A percentile compares a stretch with the other conserved stretches of the same genome.
phyloP scores from a whole-genome alignment of 805 yeast genomes.

The Wickerhamia fluorescens region DNA sequence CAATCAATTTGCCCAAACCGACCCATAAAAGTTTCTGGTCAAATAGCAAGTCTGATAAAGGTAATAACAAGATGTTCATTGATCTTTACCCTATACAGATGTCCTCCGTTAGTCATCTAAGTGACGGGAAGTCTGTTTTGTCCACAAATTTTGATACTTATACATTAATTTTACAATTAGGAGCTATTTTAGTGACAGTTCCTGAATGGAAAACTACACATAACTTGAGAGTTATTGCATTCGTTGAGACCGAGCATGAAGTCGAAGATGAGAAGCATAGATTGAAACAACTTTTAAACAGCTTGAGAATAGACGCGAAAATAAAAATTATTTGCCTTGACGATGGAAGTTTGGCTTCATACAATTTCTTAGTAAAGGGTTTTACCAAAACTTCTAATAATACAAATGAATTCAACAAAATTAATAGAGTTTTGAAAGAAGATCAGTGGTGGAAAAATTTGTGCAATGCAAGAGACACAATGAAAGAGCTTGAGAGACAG shows the following conservation, averaged over 20 bases:
- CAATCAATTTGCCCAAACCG: constrained; percentile 54
- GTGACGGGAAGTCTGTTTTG: constrained; percentile 58
- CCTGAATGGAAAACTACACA: constrained; percentile 84
- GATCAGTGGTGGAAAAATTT: constrained; percentile 87
- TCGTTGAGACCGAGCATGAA: constrained; percentile 74
- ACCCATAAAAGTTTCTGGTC: constrained; percentile 11
- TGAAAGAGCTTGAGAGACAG: constrained; percentile 27
- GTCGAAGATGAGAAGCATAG: constrained; percentile 63
- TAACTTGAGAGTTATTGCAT: constrained; percentile 71
- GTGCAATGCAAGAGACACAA: constrained; percentile 45
- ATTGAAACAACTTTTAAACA: constrained; percentile 55
- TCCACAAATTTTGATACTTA: constrained; percentile 95
- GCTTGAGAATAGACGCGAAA: constrained; percentile 79
- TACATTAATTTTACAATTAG: constrained; percentile 86
- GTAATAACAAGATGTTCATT: constrained; percentile 58
- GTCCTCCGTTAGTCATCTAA: constrained; percentile 73
- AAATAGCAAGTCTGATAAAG: constrained; percentile 15
- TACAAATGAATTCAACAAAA: constrained; percentile 27
- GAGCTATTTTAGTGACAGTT: constrained; percentile 88
- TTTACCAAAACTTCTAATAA: constrained; percentile 27
- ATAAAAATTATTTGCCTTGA: constrained; percentile 67
- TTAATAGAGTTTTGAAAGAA: constrained; percentile 44
- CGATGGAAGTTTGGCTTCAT: constrained; percentile 48
- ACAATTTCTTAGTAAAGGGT: constrained; percentile 76
- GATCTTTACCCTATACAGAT: constrained; percentile 96